Evolutionary conservation across 208 protist species (phyloP), one percentile per base, ranked within the genome.

Genomic region (Tritrichomonas musculus): DNA sequence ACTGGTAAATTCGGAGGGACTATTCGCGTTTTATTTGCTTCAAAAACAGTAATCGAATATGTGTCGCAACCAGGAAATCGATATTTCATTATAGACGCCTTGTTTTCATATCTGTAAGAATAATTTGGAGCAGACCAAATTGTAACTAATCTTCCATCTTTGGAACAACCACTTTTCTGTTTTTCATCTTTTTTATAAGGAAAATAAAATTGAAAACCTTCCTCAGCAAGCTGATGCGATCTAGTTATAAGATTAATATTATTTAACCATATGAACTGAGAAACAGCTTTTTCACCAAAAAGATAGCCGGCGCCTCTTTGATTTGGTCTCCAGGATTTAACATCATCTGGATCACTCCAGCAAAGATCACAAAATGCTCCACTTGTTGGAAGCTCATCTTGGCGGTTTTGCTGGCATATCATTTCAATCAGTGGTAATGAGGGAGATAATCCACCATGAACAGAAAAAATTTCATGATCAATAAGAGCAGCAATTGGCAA

Each of bases 221-320:
- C 97, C 97, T 98, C 98, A 20, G 98, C 97, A 27, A 99, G 95
- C 95, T 99, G 97, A 94, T 99, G 98, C 20, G 98, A 65, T 50
- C 88, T 39, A 33, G 33, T 41, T 4, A 93, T 72, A 13, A 93
- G 13, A 5, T 65, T 65, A 0, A 93, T 3, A 50, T 44, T 44
- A 49, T 93, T 93, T 22, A 25, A 44, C 33, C 73, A 57, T 36
- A 66, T 44, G 41, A 93, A 93, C n/a, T 65, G 55, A 49, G 69
- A 39, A 30, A 33, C 44, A 8, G 50, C 33, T 30, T 33, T n/a
- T 55, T 65, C 57, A 73, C 88, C 88, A 27, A 93, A 93, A n/a
- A 93, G 41, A 72, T 73, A 73, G 2, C 88, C 88, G 5, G 50
- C 57, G 36, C 88, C 88, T n/a, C 88, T n/a, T 30, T 41, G 57